A percentile compares a stretch with the other conserved stretches of the same genome.
phyloP scores from a whole-genome alignment of 352 stramenopile genomes.

The Phytophthora foliorum region DNA sequence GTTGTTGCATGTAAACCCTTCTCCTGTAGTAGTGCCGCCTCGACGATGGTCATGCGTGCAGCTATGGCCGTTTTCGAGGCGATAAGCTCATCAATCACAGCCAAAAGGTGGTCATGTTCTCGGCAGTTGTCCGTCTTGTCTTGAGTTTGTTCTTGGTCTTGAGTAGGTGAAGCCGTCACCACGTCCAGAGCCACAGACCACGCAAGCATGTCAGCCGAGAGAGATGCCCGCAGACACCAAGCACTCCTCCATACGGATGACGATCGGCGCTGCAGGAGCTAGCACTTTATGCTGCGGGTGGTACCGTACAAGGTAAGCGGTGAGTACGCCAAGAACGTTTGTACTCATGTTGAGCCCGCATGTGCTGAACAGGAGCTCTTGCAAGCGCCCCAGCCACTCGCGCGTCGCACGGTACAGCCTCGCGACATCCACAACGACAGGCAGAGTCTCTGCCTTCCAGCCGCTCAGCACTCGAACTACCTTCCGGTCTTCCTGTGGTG shows the following conservation, averaged over 20 bases:
- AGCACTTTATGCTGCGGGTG: no score
- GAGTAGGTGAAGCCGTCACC: neutral
- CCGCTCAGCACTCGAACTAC: constrained; percentile 23
- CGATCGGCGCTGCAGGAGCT: no score
- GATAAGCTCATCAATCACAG: no score
- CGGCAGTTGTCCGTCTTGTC: no score
- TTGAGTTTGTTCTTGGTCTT: neutral
- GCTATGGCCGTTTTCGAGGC: no score
- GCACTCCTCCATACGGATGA: no score
- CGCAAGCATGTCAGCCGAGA: neutral
- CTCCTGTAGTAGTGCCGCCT: neutral
- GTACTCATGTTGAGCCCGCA: constrained; percentile 4
- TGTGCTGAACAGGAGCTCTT: neutral
- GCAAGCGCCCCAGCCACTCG: neutral
- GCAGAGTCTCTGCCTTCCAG: constrained; percentile 5
- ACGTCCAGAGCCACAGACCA: neutral
- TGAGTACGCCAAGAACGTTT: no score
- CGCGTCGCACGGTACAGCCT: constrained; percentile 3
- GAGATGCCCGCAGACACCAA: neutral
- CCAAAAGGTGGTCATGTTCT: no score
- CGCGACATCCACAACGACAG: constrained; percentile 2
- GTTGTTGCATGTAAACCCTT: neutral
- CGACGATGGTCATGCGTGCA: neutral
- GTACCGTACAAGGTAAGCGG: no score
- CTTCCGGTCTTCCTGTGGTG: constrained; percentile 8